A percentile compares a stretch with the other conserved stretches of the same genome.
Evolutionary conservation across 345 rosid species (phyloP).

Genomic region (Aquilaria malaccensis): DNA sequence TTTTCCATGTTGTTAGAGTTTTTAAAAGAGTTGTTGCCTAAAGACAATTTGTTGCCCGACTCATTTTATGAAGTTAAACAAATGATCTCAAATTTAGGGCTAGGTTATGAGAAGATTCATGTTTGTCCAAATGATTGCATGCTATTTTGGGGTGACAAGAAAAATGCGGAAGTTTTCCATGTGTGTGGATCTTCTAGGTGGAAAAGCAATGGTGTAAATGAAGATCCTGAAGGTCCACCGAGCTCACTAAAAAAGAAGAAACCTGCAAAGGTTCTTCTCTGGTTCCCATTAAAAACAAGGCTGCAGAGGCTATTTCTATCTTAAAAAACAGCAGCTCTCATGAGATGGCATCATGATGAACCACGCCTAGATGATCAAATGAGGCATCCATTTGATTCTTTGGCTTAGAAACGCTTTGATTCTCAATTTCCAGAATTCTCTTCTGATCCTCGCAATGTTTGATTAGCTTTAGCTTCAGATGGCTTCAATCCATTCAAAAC

Average conservation of each 20-base stretch:
- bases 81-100: too few relatives aligned
- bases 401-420: slow-evolving; percentile 10
- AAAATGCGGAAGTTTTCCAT: neutral
- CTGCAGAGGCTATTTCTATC: slow-evolving; percentile 1
- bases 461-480: neutral
- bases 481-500: neutral
- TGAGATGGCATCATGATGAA: slow-evolving; percentile 13
- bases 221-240: neutral
- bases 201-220: neutral
- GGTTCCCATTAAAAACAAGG: slow-evolving; percentile 7
- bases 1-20: too few relatives aligned
- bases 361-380: neutral
- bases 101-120: slow-evolving; percentile 1
- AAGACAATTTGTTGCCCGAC: too few relatives aligned
- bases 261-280: neutral
- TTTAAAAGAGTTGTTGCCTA: too few relatives aligned
- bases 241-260: neutral
- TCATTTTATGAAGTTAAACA: too few relatives aligned
- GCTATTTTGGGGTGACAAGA: slow-evolving; percentile 1
- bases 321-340: neutral
- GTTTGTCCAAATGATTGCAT: slow-evolving; percentile 1
- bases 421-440: neutral
- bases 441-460: slow-evolving; percentile 1
- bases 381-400: slow-evolving; percentile 8
- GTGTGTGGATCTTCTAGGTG: neutral